These are phyloP conservation scores for Xylaria sp. DNA, from an alignment of 2,329 filamentous ascomycete species.

Conservation along the genomic window DNA sequence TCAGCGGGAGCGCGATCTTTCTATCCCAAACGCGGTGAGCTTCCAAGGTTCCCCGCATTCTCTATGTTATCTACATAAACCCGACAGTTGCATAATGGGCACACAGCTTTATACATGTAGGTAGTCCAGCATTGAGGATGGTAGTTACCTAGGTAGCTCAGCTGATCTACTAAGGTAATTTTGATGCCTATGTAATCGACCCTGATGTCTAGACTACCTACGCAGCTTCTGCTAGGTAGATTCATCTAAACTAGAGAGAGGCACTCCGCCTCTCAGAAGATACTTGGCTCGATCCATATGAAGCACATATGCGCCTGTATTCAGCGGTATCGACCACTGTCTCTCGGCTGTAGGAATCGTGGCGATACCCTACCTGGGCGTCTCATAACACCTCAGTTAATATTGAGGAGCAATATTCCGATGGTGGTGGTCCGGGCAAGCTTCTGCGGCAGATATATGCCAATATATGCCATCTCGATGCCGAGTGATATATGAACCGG, in stretches of 20 bases:
- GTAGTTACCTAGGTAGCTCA: background rate
- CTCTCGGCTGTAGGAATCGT: background rate
- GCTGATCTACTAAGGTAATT: background rate
- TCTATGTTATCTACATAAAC: background rate
- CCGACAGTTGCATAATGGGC: background rate
- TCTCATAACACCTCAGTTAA: background rate
- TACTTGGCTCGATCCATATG: background rate
- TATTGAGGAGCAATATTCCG: background rate
- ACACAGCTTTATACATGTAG: background rate
- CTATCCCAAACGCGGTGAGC: slow-evolving; percentile 5
- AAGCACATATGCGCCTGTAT: slow-evolving; percentile 3
- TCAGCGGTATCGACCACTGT: background rate
- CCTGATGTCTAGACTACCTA: background rate
- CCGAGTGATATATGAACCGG: background rate
- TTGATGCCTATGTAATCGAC: background rate
- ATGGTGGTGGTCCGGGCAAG: background rate
- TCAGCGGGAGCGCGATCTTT: slow-evolving; percentile 20
- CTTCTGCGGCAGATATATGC: background rate
- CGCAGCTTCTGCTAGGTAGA: background rate
- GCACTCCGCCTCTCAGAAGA: background rate
- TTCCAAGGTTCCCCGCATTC: slow-evolving; percentile 23
- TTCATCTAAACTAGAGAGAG: background rate
- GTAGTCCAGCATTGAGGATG: too few species aligned
- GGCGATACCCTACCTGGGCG: background rate
- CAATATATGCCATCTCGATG: background rate